phyloP scores from a whole-genome alignment of 2,329 filamentous ascomycete species.

The Neopestalotiopsis rosae region DNA sequence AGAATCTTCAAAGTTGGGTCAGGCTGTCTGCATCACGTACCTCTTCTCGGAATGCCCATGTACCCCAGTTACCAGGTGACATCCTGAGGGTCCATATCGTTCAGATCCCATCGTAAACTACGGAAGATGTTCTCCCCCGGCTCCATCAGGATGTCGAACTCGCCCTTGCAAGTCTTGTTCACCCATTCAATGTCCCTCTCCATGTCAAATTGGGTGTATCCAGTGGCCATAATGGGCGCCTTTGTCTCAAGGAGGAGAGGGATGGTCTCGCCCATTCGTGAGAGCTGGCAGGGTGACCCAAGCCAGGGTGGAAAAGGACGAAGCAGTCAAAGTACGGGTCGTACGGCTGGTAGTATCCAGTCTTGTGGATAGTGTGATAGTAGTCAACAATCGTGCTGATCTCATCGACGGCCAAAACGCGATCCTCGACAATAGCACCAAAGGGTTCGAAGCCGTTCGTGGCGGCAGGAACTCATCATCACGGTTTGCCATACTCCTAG shows the following conservation, averaged over 20 bases:
- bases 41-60: constrained; percentile 98
- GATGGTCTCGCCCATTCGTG: constrained; percentile 95
- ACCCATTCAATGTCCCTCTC: constrained; percentile 92
- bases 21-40: constrained; percentile 53
- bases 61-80: constrained; percentile 96
- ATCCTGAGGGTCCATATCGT: constrained; percentile 93
- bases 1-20: background rate
- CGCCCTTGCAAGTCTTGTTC: constrained; percentile 80
- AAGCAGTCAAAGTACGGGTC: constrained; percentile 99
- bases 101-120: constrained; percentile 94
- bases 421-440: constrained; percentile 91
- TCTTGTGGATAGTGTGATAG: constrained; percentile 94
- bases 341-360: constrained; percentile 89
- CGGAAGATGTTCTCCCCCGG: constrained; percentile 94
- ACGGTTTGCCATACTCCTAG: constrained; percentile 93
- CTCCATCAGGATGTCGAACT: constrained; percentile 90
- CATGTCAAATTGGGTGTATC: constrained; percentile 96
- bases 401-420: constrained; percentile 85
- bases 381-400: constrained; percentile 98
- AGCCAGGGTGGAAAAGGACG: constrained; percentile 93
- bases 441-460: constrained; percentile 88
- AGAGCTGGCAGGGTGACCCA: constrained; percentile 90
- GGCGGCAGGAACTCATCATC: constrained; percentile 92
- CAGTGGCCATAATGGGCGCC: constrained; percentile 90
- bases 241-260: constrained; percentile 94